Evolutionary conservation across 2,329 filamentous ascomycete species (phyloP), one percentile per base, ranked within the genome.

Genomic region (Fusarium pseudograminearum): DNA sequence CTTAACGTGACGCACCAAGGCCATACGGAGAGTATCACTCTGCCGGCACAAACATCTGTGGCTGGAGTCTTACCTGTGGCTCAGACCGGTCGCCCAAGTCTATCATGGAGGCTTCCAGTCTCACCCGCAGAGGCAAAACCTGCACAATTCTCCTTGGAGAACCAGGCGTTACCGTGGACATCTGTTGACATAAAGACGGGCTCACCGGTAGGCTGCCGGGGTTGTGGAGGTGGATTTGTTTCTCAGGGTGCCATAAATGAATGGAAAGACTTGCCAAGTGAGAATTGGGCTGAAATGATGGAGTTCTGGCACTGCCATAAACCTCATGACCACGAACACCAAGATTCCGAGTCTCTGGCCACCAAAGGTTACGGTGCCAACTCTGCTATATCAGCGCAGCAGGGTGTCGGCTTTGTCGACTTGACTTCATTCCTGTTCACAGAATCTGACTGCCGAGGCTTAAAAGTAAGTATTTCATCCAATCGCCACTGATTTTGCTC

Each of bases 281-380:
- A 97, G 74, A 95, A 97, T 76, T 99, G 96, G 96, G 97, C 96
- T 1, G 96, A 99, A 81, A 97, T 99, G 94, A 99, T 99, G 96
- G 97, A 99, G 79, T 97, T 99, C 73, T 99, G 96, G 96, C 97
- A 99, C 80, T 99, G 96, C 76, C 96, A 99, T 79, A 98, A 98
- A 80, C 96, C 97, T 40, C 85, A 90, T 65, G 83, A 89, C 57
- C 83, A 89, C 65, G 78, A 78, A 20, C 69, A 78, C 33, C 80
- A 83, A 42, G 76, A 83, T 31, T 74, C 85, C 24, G 80, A 86
- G n/a, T 78, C 80, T 46, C 83, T 88, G 18, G 83, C 86, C 34
- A 81, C 84, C 14, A 91, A 93, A 74, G 94, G 93, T 1, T 98
- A 97, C 76, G 92, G 93, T n/a, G 93, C 94, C 31, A 90, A 90